Evolutionary conservation across 2,329 filamentous ascomycete genomes (phyloP).

Genomic region (Alternaria infectoria): DNA sequence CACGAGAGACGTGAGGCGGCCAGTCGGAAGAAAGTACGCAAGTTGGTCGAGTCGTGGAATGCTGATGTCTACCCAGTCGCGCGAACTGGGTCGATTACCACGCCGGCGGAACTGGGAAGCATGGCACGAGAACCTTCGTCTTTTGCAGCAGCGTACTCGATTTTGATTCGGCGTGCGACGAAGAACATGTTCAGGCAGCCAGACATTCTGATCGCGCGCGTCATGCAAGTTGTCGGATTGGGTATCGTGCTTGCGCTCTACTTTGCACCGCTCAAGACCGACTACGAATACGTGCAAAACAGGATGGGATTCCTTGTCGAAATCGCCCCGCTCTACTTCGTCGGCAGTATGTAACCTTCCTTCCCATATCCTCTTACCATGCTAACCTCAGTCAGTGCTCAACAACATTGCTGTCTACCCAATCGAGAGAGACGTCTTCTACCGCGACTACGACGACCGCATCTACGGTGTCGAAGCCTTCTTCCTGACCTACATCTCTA

Average conservation of each 20-base stretch:
- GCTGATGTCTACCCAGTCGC: conserved; percentile 33
- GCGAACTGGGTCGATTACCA: conserved; percentile 56
- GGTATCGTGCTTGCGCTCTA: conserved; percentile 52
- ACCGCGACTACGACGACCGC: conserved; percentile 75
- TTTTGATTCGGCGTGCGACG: conserved; percentile 70
- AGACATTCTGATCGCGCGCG: conserved; percentile 42
- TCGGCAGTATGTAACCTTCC: conserved; percentile 58
- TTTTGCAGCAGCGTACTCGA: conserved; percentile 67
- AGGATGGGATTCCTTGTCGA: conserved; percentile 77
- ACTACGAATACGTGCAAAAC: conserved; percentile 75
- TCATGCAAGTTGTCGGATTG: conserved; percentile 49
- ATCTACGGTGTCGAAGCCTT: conserved; percentile 76
- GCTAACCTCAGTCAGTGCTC: conserved; percentile 58
- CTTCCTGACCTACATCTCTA: conserved; percentile 70
- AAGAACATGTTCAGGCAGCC: conserved; percentile 63
- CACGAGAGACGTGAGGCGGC: conserved; percentile 66
- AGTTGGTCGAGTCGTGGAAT: conserved; percentile 66
- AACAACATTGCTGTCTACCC: conserved; percentile 80
- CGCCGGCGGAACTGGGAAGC: conserved; percentile 74
- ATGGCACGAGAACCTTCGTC: conserved; percentile 68
- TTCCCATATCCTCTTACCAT: not conserved
- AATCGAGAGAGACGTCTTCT: conserved; percentile 75
- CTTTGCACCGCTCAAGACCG: conserved; percentile 72
- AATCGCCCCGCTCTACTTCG: conserved; percentile 73
- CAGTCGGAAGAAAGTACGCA: conserved; percentile 67